A percentile compares a stretch with the other conserved stretches of the same genome.
Evolutionary conservation across 1,284 basidiomycete genomes (phyloP).

Genomic region (Naganishia albida): DNA sequence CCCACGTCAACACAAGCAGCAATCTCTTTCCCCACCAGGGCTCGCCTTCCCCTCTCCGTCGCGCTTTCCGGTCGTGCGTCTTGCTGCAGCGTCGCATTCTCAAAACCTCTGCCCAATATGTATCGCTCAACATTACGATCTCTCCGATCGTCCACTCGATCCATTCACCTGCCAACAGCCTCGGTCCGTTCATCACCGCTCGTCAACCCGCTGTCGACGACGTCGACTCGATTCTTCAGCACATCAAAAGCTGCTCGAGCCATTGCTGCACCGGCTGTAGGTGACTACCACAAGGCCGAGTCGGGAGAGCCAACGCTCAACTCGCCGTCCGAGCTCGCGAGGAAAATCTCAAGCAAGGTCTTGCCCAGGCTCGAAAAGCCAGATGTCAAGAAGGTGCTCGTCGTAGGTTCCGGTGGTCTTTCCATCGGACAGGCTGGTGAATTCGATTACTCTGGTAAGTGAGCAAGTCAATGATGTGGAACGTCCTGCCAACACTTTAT

Average conservation of each 20-base stretch:
- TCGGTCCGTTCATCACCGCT: neutral
- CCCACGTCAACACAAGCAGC: neutral
- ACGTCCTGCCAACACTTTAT: neutral
- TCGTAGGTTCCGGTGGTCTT: slow-evolving; percentile 94
- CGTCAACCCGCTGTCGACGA: slow-evolving; percentile 10
- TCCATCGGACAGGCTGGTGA: slow-evolving; percentile 98
- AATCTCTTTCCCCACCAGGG: slow-evolving; percentile 14
- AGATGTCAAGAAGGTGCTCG: slow-evolving; percentile 92
- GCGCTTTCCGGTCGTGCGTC: slow-evolving; percentile 1
- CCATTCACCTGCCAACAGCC: slow-evolving; percentile 17
- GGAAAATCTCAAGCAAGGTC: slow-evolving; percentile 86
- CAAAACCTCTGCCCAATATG: slow-evolving; percentile 3
- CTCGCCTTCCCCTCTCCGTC: neutral
- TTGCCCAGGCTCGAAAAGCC: slow-evolving; percentile 81
- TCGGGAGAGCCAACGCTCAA: slow-evolving; percentile 76
- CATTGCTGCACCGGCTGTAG: slow-evolving; percentile 75
- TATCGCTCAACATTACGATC: slow-evolving; percentile 28
- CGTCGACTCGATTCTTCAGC: slow-evolving; percentile 24
- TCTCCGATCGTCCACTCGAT: slow-evolving; percentile 22
- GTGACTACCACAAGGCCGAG: slow-evolving; percentile 67
- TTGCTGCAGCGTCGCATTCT: too few species aligned
- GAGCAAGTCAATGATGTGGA: neutral
- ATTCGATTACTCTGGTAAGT: slow-evolving; percentile 92
- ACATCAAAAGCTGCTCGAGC: slow-evolving; percentile 53
- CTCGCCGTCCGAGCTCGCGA: slow-evolving; percentile 87